These are phyloP conservation scores for Albophoma yamanashiensis DNA, from an alignment of 2,329 filamentous ascomycete genomes.

Conservation along the genomic window DNA sequence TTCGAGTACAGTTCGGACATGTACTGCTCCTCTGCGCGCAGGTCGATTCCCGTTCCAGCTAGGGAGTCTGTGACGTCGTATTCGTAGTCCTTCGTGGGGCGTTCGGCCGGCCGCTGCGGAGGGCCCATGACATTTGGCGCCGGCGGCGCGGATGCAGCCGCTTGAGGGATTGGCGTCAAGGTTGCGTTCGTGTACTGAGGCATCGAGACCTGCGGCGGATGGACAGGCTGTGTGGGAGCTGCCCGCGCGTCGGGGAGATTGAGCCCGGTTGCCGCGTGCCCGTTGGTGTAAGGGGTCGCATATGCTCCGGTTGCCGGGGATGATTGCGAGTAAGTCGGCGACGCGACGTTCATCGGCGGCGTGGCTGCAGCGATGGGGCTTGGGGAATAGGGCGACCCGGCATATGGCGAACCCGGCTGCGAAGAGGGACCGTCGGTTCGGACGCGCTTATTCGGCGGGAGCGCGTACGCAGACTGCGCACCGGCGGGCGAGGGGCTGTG, in stretches of 20 bases:
- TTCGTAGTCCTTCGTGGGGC: constrained; percentile 48
- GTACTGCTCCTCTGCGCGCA: constrained; percentile 77
- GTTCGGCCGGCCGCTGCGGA: constrained; percentile 51
- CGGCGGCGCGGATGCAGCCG: constrained; percentile 13
- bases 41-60: constrained; percentile 74
- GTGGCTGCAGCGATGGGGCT: constrained; percentile 33
- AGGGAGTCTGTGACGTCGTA: constrained; percentile 78
- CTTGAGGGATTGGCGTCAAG: constrained; percentile 16
- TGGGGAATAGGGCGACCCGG: constrained; percentile 37
- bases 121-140: constrained; percentile 37
- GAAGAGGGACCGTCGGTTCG: constrained; percentile 52
- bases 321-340: constrained; percentile 24
- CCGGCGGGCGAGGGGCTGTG: constrained; percentile 50
- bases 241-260: constrained; percentile 23
- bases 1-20: constrained; percentile 57
- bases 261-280: constrained; percentile 22
- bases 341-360: constrained; percentile 23
- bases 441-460: constrained; percentile 60
- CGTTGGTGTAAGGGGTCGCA: constrained; percentile 27
- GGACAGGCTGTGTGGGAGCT: constrained; percentile 19
- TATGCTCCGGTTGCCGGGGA: constrained; percentile 20
- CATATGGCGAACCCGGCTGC: constrained; percentile 54
- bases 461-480: constrained; percentile 39
- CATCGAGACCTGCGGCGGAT: constrained; percentile 12
- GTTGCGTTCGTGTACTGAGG: constrained; percentile 18